Conservation (phyloP, 208 protist genomes). For the Tritrichomonas musculus region DNA sequence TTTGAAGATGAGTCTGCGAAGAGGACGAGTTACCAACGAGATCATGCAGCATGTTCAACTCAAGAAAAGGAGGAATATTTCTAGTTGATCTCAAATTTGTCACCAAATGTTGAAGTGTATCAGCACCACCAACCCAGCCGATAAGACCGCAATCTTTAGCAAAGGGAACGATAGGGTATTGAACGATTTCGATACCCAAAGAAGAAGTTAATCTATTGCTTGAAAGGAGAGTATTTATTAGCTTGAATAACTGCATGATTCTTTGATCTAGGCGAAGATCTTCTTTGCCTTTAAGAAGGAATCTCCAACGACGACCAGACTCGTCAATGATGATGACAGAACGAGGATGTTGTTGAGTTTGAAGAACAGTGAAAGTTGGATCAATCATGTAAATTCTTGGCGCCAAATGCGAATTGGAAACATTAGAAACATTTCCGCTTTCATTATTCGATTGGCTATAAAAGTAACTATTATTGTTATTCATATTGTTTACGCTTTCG, state of each 20-base stretch:
- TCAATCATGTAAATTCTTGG: neutral
- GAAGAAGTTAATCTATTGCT: neutral
- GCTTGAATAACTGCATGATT: neutral
- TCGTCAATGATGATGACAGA: neutral
- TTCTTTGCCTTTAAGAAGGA: conserved; percentile 30
- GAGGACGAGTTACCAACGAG: neutral
- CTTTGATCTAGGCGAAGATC: neutral
- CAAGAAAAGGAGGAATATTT: neutral
- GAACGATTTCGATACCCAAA: neutral
- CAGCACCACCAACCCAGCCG: neutral
- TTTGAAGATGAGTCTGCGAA: neutral
- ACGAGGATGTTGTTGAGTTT: neutral
- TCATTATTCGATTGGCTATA: no score
- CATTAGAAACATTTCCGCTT: no score
- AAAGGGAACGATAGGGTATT: neutral
- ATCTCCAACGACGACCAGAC: neutral
- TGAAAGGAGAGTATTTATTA: neutral
- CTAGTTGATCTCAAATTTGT: neutral
- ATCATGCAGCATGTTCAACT: neutral
- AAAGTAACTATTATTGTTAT: no score
- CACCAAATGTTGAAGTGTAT: neutral
- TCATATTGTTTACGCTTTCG: no score
- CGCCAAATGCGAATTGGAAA: neutral
- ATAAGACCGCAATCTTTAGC: neutral
- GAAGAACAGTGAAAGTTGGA: neutral